Base-by-base conservation (phyloP, 2,329 filamentous ascomycete species). In the Pseudogymnoascus sp. region DNA sequence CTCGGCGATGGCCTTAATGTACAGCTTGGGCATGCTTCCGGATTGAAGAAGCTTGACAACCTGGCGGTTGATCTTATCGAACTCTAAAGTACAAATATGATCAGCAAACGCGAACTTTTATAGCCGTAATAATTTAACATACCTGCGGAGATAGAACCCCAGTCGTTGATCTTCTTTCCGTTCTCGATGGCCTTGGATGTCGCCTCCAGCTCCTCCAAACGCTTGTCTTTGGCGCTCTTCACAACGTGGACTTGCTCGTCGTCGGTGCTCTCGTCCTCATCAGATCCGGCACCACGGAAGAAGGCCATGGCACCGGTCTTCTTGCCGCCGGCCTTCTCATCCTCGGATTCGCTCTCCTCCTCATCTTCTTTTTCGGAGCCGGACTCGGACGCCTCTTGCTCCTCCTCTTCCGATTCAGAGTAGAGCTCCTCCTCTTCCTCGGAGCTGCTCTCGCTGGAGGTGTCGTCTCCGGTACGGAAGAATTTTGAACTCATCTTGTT, bases 211-310 rank as follows among this genome's bases (percentile, higher is more conserved):
- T 97, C 96, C 73, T 97, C 93, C 69, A 91, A 83, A 66, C 95
- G 87, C 85, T 99, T 99, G 81, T 97, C 92, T 80, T 97, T 97
- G 72, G 93, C 93, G 77, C 92, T 97, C 84, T 96, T 97, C 73
- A 97, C 90, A 71, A 95, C 86, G 71, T 88, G 91, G 67, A 88
- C 86, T 68, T 86, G 85, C 68, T 97, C 93, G 67, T 95, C 91
- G 67, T 95, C 93, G 74, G 92, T 93, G 71, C 83, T 86, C 63
- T 92, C 88, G 67, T 93, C 90, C 71, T 88, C 91, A 60, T 95
- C 91, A 64, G 85, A 88, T 11, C 78, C 84, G 37, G 76, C 80
- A 70, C 88, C 85, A 73, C 81, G 87, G 84, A 97, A 87, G 88
- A 99, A 99, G 73, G 87, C 85, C 72, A 82, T 87, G 68, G 89